A percentile compares a stretch with the other conserved stretches of the same genome.
Conservation (phyloP, 805 yeast genomes). For the Wickerhamiella allomyrinae region DNA sequence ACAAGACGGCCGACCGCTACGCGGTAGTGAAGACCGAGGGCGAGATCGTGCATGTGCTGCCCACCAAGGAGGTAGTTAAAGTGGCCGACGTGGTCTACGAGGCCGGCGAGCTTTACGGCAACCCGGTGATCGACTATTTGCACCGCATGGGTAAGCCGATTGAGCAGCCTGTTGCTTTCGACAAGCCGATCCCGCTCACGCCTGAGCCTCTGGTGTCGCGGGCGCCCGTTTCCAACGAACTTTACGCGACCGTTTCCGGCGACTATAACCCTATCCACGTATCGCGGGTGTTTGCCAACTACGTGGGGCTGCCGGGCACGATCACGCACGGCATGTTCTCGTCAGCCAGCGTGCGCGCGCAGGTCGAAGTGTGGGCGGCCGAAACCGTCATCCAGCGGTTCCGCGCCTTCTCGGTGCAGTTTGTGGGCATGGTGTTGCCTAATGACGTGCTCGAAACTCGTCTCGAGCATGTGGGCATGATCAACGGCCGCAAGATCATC, state of each 20-base stretch:
- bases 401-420: slow-evolving; percentile 78
- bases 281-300: slow-evolving; percentile 82
- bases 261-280: slow-evolving; percentile 98
- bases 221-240: slow-evolving; percentile 92
- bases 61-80: slow-evolving; percentile 77
- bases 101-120: slow-evolving; percentile 89
- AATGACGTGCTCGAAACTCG: slow-evolving; percentile 77
- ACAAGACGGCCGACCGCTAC: slow-evolving; percentile 60
- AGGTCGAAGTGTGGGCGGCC: slow-evolving; percentile 98
- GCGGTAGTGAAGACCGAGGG: slow-evolving; percentile 75
- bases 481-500: slow-evolving; percentile 94
- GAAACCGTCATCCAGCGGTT: slow-evolving; percentile 92
- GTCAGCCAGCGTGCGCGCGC: slow-evolving; percentile 84
- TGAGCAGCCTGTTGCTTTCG: slow-evolving; percentile 86
- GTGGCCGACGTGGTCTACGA: slow-evolving; percentile 74
- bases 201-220: slow-evolving; percentile 34
- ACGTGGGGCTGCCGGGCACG: slow-evolving; percentile 91
- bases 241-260: slow-evolving; percentile 94
- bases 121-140: slow-evolving; percentile 92
- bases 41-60: slow-evolving; percentile 71
- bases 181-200: slow-evolving; percentile 74
- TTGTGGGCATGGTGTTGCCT: slow-evolving; percentile 96
- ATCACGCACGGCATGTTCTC: slow-evolving; percentile 99
- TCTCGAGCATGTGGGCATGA: slow-evolving; percentile 95
- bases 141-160: slow-evolving; percentile 82